A percentile compares a stretch with the other conserved stretches of the same genome.
Conservation (phyloP, 805 yeast genomes). For the Kodamaea restingae region DNA sequence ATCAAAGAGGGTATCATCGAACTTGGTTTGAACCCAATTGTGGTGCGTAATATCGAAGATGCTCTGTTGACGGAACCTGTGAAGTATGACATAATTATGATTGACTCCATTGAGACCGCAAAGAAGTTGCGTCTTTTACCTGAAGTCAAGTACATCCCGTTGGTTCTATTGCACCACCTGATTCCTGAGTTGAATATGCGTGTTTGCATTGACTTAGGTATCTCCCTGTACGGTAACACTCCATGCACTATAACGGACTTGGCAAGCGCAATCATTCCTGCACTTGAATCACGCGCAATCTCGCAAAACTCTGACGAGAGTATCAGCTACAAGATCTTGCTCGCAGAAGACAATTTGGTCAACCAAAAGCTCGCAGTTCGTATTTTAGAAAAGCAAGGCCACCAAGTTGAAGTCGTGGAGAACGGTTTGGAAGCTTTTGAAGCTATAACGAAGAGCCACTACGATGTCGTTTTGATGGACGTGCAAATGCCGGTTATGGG, state of each 20-base stretch:
- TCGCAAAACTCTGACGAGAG: conserved; percentile 79
- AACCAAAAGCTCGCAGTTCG: conserved; percentile 85
- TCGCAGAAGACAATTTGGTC: conserved; percentile 85
- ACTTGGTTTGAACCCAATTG: conserved; percentile 59
- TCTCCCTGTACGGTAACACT: conserved; percentile 82
- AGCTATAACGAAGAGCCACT: conserved; percentile 61
- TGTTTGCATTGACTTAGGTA: conserved; percentile 79
- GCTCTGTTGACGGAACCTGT: conserved; percentile 55
- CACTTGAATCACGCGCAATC: conserved; percentile 75
- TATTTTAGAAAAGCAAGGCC: conserved; percentile 82
- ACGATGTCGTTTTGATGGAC: conserved; percentile 86
- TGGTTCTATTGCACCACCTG: conserved; percentile 72
- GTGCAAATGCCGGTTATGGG: conserved; percentile 97
- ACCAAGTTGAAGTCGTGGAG: conserved; percentile 77
- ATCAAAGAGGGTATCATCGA: conserved; percentile 49
- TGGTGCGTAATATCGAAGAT: conserved; percentile 53
- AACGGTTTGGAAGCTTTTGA: conserved; percentile 82
- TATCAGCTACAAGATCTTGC: conserved; percentile 63
- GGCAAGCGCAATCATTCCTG: conserved; percentile 81
- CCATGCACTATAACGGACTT: conserved; percentile 80
- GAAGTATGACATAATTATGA: conserved; percentile 74
- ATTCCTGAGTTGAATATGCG: conserved; percentile 76
- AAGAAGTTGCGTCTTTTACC: conserved; percentile 62
- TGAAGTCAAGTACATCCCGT: conserved; percentile 80
- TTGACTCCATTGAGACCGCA: conserved; percentile 75